phyloP scores from a whole-genome alignment of 192 early-diverging fungal species.

The Backusella morwellensis region DNA sequence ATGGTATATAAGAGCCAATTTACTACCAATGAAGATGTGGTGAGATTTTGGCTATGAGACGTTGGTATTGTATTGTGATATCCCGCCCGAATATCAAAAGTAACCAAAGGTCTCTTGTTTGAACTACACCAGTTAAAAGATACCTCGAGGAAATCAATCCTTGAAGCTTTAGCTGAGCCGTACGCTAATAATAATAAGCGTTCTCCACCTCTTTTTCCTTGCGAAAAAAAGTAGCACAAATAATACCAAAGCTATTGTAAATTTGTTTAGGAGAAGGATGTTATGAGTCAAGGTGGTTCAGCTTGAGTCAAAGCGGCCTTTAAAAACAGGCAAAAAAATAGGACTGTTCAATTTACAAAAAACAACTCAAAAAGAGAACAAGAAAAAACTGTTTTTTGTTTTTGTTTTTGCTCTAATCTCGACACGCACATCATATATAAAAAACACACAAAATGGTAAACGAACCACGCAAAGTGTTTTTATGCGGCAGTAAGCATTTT shows the following conservation, averaged over 20 bases:
- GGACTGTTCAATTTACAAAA: background rate
- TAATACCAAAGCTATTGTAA: background rate
- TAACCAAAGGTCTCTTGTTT: too few relatives aligned
- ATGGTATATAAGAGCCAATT: too few relatives aligned
- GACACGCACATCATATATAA: background rate
- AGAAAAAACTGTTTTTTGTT: background rate
- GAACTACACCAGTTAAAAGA: too few relatives aligned
- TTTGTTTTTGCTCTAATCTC: background rate
- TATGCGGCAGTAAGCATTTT: slow-evolving; percentile 41
- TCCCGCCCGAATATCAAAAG: too few relatives aligned
- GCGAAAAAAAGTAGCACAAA: background rate
- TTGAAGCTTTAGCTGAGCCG: too few relatives aligned
- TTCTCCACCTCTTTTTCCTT: too few relatives aligned
- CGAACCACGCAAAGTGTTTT: slow-evolving; percentile 36
- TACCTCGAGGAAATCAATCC: too few relatives aligned
- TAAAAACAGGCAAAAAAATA: background rate
- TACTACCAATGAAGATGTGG: too few relatives aligned
- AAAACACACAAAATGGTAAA: background rate
- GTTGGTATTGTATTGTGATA: too few relatives aligned
- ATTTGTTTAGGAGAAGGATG: background rate
- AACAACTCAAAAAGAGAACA: background rate
- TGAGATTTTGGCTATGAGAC: too few relatives aligned
- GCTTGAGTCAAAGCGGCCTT: background rate
- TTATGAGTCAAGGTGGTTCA: background rate
- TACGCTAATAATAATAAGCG: too few relatives aligned